Evolutionary conservation across 441 rosid genomes (phyloP).

Genomic region (Populus hybrid): DNA sequence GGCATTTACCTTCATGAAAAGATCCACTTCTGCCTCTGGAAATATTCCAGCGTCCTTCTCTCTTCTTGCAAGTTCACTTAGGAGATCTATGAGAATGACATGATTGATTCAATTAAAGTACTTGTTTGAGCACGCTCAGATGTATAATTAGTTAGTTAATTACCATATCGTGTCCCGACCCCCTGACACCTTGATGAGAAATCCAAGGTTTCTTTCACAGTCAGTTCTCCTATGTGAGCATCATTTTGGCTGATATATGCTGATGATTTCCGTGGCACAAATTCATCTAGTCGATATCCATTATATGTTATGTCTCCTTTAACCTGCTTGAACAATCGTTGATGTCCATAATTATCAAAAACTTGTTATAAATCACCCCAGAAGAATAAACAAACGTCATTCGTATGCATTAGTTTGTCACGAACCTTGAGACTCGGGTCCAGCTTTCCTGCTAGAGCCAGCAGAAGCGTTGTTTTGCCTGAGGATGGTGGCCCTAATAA

Average conservation of each 20-base stretch:
- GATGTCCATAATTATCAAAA: not conserved
- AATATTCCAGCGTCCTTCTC: conserved; percentile 30
- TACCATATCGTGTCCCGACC: conserved; percentile 27
- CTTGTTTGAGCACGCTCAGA: no score
- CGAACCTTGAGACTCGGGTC: conserved; percentile 50
- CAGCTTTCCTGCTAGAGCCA: conserved; percentile 43
- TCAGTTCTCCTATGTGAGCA: conserved; percentile 27
- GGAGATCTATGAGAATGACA: conserved; percentile 14
- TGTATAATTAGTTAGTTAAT: no score
- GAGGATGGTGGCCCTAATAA: conserved; percentile 35
- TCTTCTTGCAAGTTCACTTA: conserved; percentile 25
- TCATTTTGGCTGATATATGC: conserved; percentile 37
- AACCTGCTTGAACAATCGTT: conserved; percentile 34
- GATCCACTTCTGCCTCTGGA: conserved; percentile 31
- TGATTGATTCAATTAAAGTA: no score
- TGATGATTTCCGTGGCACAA: conserved; percentile 27
- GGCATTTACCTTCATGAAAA: conserved; percentile 35
- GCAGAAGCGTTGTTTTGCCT: conserved; percentile 29
- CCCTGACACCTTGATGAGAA: conserved; percentile 35
- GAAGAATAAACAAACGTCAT: not conserved
- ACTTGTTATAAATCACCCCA: not conserved
- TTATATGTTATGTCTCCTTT: conserved; percentile 31
- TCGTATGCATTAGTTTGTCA: not conserved
- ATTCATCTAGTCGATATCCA: conserved; percentile 25
- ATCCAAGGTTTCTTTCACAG: conserved; percentile 29